These are phyloP conservation scores for Kodamaea kaohsiungensis DNA, from an alignment of 805 yeast species.

Conservation along the genomic window DNA sequence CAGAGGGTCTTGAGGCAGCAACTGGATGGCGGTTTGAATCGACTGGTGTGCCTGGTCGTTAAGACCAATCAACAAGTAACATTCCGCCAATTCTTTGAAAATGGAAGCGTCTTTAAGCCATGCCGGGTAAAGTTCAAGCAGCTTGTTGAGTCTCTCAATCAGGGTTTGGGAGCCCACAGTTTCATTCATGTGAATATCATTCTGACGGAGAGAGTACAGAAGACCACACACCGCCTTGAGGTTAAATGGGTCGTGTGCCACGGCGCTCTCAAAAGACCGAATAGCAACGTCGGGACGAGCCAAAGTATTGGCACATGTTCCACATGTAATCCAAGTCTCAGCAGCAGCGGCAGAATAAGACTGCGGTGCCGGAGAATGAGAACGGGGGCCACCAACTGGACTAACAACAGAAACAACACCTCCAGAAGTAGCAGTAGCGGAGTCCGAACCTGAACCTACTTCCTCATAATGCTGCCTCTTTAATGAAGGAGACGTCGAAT, in stretches of 20 bases:
- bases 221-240: constrained; percentile 45
- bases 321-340: constrained; percentile 50
- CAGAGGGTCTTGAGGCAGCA: constrained; percentile 43
- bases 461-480: constrained; percentile 10
- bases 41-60: constrained; percentile 54
- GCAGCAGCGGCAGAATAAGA: constrained; percentile 27
- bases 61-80: constrained; percentile 48
- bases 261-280: constrained; percentile 43
- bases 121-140: constrained; percentile 38
- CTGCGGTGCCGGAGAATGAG: neutral
- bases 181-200: constrained; percentile 38
- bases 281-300: constrained; percentile 44
- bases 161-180: constrained; percentile 42
- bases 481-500: constrained; percentile 9
- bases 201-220: constrained; percentile 39
- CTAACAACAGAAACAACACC: neutral
- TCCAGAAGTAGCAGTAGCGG: neutral
- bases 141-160: constrained; percentile 39
- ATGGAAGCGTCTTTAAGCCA: constrained; percentile 40
- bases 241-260: constrained; percentile 42
- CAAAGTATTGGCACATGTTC: constrained; percentile 45
- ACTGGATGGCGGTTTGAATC: constrained; percentile 42
- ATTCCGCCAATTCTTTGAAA: constrained; percentile 53
- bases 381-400: neutral
- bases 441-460: neutral